Conservation (phyloP, 2,329 filamentous ascomycete species). For the Chaetomiaceae sp. region DNA sequence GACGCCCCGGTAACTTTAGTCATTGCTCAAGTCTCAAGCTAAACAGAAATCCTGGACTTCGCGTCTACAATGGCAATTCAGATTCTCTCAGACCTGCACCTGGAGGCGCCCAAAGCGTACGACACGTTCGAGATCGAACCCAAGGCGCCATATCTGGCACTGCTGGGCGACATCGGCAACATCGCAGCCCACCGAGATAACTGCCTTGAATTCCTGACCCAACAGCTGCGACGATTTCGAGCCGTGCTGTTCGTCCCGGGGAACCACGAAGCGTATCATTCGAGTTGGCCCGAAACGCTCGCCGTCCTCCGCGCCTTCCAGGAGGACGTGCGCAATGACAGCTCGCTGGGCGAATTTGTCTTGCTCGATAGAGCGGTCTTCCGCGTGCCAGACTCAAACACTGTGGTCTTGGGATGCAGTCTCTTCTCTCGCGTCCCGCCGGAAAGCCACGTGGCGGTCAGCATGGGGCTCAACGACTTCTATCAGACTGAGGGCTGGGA, state of each 20-base stretch:
- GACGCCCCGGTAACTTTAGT: background rate
- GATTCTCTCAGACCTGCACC: constrained; percentile 53
- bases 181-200: constrained; percentile 34
- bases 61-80: constrained; percentile 27
- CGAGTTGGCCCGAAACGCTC: constrained; percentile 31
- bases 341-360: constrained; percentile 33
- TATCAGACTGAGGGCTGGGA: constrained; percentile 31
- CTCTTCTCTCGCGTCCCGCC: constrained; percentile 35
- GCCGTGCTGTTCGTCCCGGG: constrained; percentile 47
- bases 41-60: background rate
- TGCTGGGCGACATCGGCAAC: constrained; percentile 53
- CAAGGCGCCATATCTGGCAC: constrained; percentile 44
- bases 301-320: constrained; percentile 30
- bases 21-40: too few relatives aligned
- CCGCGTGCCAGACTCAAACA: constrained; percentile 24
- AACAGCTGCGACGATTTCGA: constrained; percentile 43
- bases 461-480: constrained; percentile 37
- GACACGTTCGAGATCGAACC: constrained; percentile 43
- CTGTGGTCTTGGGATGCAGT: constrained; percentile 39
- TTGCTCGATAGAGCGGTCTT: constrained; percentile 38
- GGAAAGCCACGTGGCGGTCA: constrained; percentile 27
- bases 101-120: constrained; percentile 45
- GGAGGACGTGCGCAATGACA: constrained; percentile 20
- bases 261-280: constrained; percentile 51
- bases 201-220: constrained; percentile 40